Evolutionary conservation across 495 filamentous ascomycete genomes (phyloP), one percentile per base, ranked within the genome.

Genomic region (Penicillium macrosclerotiorum): DNA sequence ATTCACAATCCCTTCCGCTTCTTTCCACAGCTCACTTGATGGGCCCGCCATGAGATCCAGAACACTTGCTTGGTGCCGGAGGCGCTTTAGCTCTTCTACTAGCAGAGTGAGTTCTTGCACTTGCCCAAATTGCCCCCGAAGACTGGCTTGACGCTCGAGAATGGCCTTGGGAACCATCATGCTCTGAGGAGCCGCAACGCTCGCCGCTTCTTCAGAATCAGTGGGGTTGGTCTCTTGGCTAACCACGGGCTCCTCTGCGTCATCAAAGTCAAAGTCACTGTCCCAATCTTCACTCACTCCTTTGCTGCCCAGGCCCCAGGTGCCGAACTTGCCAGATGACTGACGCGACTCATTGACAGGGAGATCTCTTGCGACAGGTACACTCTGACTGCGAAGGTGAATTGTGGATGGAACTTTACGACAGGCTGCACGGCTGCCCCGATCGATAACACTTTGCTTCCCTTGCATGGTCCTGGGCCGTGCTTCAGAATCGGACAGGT

Each of bases 381-480:
- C 90, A 64, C 93, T 98, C 58, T 96, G 90, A 58, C 93, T 96
- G 36, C 93, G 83, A 34, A 95, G 74, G 62, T 97, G 93, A 17
- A 89, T 70, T 1, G 84, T 80, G 50, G 75, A 87, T 24, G 89
- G 85, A 12, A 80, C 82, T 52, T 90, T 86, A 33, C 92, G 86
- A 51, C 79, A 88, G 20, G 80, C 69, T 19, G 83, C 68, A 40
- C 89, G 83, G 51, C 88, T 90, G 35, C 85, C 88, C 62, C 89
- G 76, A 37, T 74, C 60, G 49, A 89, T 80, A 37, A 76, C 72
- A 56, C 83, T 78, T 63, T 95, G 89, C 67, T 94, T 96, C 2
- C 88, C 90, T 69, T 96, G 91, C 30, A 94, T 87, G 8, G 90
- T 95, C 49, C 86, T 85, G 8, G 93, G 92, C 42, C 92, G 79